phyloP scores from a whole-genome alignment of 2,329 filamentous ascomycete genomes.

The Plectosphaerella cucumerina region DNA sequence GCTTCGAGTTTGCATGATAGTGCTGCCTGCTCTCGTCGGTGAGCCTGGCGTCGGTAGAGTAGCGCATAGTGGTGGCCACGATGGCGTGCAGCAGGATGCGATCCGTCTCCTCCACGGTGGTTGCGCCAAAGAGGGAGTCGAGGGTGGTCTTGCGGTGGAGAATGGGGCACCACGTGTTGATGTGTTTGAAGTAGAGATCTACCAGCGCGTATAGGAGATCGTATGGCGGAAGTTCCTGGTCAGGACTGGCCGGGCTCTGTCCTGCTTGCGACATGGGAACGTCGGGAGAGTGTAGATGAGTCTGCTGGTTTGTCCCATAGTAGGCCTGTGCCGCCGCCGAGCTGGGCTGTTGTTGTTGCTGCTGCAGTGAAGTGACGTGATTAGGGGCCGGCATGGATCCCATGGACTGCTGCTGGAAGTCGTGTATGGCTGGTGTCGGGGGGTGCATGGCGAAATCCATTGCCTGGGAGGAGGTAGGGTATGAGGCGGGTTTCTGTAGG shows the following conservation, averaged over 20 bases:
- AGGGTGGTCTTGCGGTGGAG: slow-evolving; percentile 80
- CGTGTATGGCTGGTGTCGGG: slow-evolving; percentile 41
- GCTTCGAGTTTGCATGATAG: slow-evolving; percentile 78
- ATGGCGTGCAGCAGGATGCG: slow-evolving; percentile 82
- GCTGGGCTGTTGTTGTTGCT: slow-evolving; percentile 24
- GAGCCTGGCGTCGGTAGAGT: slow-evolving; percentile 72
- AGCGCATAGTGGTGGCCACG: slow-evolving; percentile 81
- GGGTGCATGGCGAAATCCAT: slow-evolving; percentile 47
- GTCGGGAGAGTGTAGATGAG: slow-evolving; percentile 52
- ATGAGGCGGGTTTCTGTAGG: slow-evolving; percentile 53
- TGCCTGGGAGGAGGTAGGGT: slow-evolving; percentile 39
- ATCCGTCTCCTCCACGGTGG: slow-evolving; percentile 74
- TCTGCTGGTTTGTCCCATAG: slow-evolving; percentile 38
- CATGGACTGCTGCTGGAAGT: slow-evolving; percentile 44
- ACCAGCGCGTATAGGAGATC: slow-evolving; percentile 69
- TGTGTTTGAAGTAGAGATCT: slow-evolving; percentile 74
- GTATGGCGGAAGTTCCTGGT: slow-evolving; percentile 70
- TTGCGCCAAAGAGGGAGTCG: slow-evolving; percentile 75
- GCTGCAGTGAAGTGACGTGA: slow-evolving; percentile 25
- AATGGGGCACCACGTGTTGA: slow-evolving; percentile 85
- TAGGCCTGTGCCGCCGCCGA: slow-evolving; percentile 44
- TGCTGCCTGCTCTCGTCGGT: slow-evolving; percentile 68
- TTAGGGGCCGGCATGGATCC: slow-evolving; percentile 31
- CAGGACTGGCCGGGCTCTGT: slow-evolving; percentile 43
- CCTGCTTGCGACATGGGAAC: slow-evolving; percentile 46